Evolutionary conservation across 805 yeast species (phyloP).

Genomic region (Metschnikowia borealis): DNA sequence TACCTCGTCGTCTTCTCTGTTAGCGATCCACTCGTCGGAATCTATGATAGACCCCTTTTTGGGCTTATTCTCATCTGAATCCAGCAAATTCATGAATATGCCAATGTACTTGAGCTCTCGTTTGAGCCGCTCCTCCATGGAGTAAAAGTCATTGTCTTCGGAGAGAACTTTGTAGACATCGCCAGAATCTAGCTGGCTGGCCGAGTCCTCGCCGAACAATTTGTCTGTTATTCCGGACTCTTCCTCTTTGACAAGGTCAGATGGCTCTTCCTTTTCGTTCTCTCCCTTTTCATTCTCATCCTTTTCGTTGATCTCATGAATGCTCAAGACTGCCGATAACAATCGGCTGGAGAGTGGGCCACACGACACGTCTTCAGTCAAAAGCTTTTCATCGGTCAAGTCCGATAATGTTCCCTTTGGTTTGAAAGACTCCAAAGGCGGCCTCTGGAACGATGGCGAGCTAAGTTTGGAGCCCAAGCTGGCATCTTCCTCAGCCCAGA

Average conservation of each 20-base stretch:
- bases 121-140: conserved; percentile 83
- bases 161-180: conserved; percentile 41
- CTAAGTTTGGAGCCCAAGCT: conserved; percentile 40
- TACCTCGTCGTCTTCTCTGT: conserved; percentile 90
- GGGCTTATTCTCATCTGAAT: conserved; percentile 24
- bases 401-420: conserved; percentile 61
- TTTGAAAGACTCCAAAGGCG: conserved; percentile 39
- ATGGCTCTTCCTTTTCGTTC: conserved; percentile 17
- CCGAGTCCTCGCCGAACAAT: conserved; percentile 29
- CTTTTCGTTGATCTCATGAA: conserved; percentile 23
- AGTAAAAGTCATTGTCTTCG: conserved; percentile 60
- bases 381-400: conserved; percentile 58
- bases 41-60: conserved; percentile 33
- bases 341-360: conserved; percentile 89
- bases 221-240: conserved; percentile 11
- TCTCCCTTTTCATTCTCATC: conserved; percentile 15
- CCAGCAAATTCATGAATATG: conserved; percentile 61
- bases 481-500: conserved; percentile 83
- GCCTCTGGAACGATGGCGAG: conserved; percentile 44
- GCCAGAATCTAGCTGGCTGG: conserved; percentile 31
- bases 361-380: conserved; percentile 72
- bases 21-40: conserved; percentile 68
- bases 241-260: conserved; percentile 13
- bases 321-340: conserved; percentile 70
- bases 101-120: conserved; percentile 89